phyloP scores from a whole-genome alignment of 441 rosid genomes.

The Gossypium lobatum region DNA sequence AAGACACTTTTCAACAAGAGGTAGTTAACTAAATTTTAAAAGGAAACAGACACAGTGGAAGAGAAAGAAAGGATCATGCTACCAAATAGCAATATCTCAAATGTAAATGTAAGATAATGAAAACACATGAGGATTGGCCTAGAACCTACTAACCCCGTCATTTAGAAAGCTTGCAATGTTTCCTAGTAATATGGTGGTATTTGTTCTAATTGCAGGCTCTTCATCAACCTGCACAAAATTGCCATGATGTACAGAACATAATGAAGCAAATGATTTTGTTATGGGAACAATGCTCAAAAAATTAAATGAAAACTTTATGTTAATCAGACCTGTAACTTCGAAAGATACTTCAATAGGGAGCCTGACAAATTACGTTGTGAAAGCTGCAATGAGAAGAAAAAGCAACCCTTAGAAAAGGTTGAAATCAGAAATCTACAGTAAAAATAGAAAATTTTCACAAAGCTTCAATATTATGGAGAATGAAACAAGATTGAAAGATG shows the following conservation, averaged over 20 bases:
- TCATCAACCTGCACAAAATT: constrained; percentile 71
- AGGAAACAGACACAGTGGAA: not conserved
- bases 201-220: constrained; percentile 97
- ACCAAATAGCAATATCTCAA: constrained; percentile 3
- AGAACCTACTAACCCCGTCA: constrained; percentile 75
- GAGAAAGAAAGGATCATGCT: constrained; percentile 10
- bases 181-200: constrained; percentile 96
- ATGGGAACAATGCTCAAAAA: not conserved
- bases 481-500: not conserved
- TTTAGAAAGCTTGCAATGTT: constrained; percentile 85
- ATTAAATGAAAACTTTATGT: not conserved
- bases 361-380: constrained; percentile 92
- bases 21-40: not conserved
- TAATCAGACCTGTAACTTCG: constrained; percentile 79
- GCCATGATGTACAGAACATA: constrained; percentile 1
- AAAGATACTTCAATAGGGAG: constrained; percentile 85
- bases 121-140: constrained; percentile 17
- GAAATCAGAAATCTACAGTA: not conserved
- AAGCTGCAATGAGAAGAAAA: constrained; percentile 57
- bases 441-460: not conserved
- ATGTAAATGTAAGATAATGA: constrained; percentile 11
- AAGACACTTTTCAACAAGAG: constrained; percentile 18
- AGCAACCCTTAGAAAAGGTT: constrained; percentile 18
- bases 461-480: not conserved
- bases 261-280: not conserved